Evolutionary conservation across 805 yeast genomes (phyloP).

Genomic region (Nematodospora valgi): DNA sequence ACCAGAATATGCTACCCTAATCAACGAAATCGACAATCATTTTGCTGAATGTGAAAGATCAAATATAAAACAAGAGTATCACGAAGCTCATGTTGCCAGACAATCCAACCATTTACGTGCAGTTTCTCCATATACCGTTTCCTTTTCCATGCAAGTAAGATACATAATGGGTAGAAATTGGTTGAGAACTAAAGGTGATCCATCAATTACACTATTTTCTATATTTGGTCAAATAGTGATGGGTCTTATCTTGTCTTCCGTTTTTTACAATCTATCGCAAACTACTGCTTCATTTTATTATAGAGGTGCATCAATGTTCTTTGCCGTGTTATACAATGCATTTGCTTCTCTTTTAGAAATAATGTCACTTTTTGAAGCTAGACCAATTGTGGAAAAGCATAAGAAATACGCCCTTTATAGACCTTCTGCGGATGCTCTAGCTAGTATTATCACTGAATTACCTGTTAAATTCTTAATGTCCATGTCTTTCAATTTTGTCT

Average conservation of each 20-base stretch:
- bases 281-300: slow-evolving; percentile 56
- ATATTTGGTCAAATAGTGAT: slow-evolving; percentile 52
- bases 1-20: slow-evolving; percentile 42
- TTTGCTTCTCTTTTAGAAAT: slow-evolving; percentile 60
- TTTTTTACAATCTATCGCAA: slow-evolving; percentile 49
- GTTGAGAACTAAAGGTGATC: slow-evolving; percentile 54
- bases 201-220: slow-evolving; percentile 50
- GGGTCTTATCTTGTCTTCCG: slow-evolving; percentile 59
- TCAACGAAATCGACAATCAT: slow-evolving; percentile 41
- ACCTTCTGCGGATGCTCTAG: slow-evolving; percentile 71
- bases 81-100: slow-evolving; percentile 28
- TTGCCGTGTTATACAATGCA: slow-evolving; percentile 58
- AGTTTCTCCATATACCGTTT: slow-evolving; percentile 36
- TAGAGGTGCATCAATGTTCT: slow-evolving; percentile 63
- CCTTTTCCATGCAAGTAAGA: slow-evolving; percentile 47
- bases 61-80: slow-evolving; percentile 17
- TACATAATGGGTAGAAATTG: slow-evolving; percentile 53
- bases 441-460: slow-evolving; percentile 56
- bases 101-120: slow-evolving; percentile 36
- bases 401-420: slow-evolving; percentile 68
- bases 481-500: slow-evolving; percentile 25
- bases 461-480: slow-evolving; percentile 52
- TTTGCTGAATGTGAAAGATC: slow-evolving; percentile 20
- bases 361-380: slow-evolving; percentile 53
- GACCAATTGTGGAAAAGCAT: slow-evolving; percentile 69